Evolutionary conservation across 768 basidiomycete species (phyloP), one percentile per base, ranked within the genome.

Genomic region (Boletus insuetus): DNA sequence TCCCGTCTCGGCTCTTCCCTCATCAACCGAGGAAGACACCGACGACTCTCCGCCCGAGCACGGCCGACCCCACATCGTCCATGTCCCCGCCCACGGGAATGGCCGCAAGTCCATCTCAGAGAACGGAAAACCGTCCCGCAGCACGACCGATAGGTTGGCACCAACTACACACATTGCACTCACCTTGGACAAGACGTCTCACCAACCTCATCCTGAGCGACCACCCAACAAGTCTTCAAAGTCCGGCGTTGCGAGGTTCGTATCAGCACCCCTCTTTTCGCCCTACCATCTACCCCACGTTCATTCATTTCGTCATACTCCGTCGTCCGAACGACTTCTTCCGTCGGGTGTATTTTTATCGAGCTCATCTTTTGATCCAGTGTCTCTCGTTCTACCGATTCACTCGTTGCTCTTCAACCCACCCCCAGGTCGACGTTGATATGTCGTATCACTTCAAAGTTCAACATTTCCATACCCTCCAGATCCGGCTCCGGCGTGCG

Each of bases 381-480:
- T 4, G 39, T 44, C 13, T 3, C 34, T 10, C 29, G 10, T 38
- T 37, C 22, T 20, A 41, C 41, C 26, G 47, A 44, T 29, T 0
- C 49, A 39, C 29, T 43, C n/a, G 24, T 47, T 26, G 35, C 51
- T 12, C 46, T 39, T 1, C 37, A 45, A 16, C 53, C 53, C 7
- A 7, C 44, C 34, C 9, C 19, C 6, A 70, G 65, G 35, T 35
- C 59, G 4, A 62, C 58, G 0, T 55, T 72, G 47, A 55, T 71
- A 49, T 71, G 71, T 14, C 67, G 71, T 16, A 62, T 71, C 6
- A 64, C 71, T 0, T 71, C 71, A 3, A 72, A 58, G 31, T 52
- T 71, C 20, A 49, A 50, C 22, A 67, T 72, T 20, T 29, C 61
- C 29, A 58, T 69, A 6, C 61, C 69, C 10, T 35, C 59, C 0